A percentile compares a stretch with the other conserved stretches of the same genome.
These are phyloP conservation scores for Lasiosphaeria ovina DNA, from an alignment of 495 filamentous ascomycete genomes.

Conservation along the genomic window DNA sequence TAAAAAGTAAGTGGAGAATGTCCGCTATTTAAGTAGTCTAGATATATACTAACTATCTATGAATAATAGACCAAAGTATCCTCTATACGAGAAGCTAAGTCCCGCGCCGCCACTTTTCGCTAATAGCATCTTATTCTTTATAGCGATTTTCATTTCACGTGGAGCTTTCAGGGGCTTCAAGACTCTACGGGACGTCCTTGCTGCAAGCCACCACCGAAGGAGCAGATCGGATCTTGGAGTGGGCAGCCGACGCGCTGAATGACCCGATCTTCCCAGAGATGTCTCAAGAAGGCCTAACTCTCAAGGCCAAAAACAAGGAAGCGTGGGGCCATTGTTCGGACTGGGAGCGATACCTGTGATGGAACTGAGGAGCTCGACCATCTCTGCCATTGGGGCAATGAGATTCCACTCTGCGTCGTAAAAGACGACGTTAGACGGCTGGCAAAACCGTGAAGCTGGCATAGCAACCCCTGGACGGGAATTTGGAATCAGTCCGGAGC, in stretches of 20 bases:
- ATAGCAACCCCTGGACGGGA: no score
- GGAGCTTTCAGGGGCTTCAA: background rate
- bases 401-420: background rate
- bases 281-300: background rate
- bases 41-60: conserved; percentile 2
- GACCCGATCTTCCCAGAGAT: background rate
- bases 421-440: background rate
- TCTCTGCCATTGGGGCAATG: background rate
- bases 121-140: conserved; percentile 1
- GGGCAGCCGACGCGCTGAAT: background rate
- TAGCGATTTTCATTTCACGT: conserved; percentile 1
- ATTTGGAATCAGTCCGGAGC: no score
- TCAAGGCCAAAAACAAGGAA: background rate
- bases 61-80: conserved; percentile 4
- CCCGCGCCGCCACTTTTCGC: background rate
- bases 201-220: background rate
- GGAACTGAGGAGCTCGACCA: background rate
- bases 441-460: no score
- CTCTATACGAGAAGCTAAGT: background rate
- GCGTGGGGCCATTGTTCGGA: background rate
- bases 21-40: background rate
- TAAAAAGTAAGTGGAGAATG: conserved; percentile 4
- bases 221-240: background rate
- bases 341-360: background rate
- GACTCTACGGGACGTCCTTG: background rate